A percentile compares a stretch with the other conserved stretches of the same genome.
These are phyloP conservation scores for Ampelocalamus luodianensis DNA, from an alignment of 176 grass and related monocot species.

Conservation along the genomic window DNA sequence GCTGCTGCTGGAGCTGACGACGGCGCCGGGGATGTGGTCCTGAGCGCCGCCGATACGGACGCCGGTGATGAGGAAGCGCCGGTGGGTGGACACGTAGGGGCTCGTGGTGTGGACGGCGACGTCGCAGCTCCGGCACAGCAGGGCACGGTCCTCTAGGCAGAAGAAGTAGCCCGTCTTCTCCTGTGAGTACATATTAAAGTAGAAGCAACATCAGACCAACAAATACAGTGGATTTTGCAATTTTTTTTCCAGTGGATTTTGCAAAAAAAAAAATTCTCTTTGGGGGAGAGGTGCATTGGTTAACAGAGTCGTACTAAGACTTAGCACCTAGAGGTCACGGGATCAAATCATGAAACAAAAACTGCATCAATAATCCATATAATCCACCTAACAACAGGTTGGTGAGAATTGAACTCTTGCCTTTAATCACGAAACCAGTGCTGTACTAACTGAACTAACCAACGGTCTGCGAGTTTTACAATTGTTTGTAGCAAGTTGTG, in stretches of 20 bases:
- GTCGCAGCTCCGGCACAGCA: constrained; percentile 78
- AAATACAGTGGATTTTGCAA: background rate
- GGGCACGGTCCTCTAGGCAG: constrained; percentile 83
- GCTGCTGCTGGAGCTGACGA: constrained; percentile 46
- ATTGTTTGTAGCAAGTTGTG: too few species aligned
- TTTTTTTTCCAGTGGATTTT: background rate
- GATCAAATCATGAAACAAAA: too few species aligned
- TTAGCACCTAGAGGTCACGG: too few species aligned
- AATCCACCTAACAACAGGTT: too few species aligned
- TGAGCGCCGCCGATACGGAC: constrained; percentile 50
- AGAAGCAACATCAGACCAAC: background rate
- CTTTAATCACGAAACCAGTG: too few species aligned
- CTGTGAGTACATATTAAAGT: constrained; percentile 31
- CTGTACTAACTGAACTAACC: too few species aligned
- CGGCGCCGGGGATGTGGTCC: constrained; percentile 1
- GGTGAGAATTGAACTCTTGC: too few species aligned
- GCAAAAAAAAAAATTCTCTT: background rate
- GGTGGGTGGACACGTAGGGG: constrained; percentile 54
- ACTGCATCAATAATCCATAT: too few species aligned
- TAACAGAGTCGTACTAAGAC: too few species aligned
- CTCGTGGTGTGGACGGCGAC: constrained; percentile 62
- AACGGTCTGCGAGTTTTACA: too few species aligned
- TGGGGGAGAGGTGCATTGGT: too few species aligned
- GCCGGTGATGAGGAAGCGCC: constrained; percentile 80
- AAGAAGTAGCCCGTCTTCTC: constrained; percentile 87